These are phyloP conservation scores for Catunica adiposa DNA, from an alignment of 2,329 filamentous ascomycete species.

Conservation along the genomic window DNA sequence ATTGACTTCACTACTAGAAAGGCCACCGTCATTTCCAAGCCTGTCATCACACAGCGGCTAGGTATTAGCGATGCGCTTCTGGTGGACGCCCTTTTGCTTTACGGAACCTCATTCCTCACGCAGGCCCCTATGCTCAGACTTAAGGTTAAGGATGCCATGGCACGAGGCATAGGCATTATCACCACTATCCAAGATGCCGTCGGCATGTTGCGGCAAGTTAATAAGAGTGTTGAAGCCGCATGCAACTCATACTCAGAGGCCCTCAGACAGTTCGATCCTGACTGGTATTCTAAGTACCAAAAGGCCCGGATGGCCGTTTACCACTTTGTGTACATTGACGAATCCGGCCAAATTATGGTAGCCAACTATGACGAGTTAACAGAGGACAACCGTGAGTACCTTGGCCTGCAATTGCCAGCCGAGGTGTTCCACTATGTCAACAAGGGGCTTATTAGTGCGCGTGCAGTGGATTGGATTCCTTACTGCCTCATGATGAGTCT, in stretches of 20 bases:
- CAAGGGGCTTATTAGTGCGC: constrained; percentile 60
- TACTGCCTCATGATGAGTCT: constrained; percentile 61
- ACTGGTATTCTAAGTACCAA: constrained; percentile 74
- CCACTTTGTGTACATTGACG: constrained; percentile 69
- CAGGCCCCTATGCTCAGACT: constrained; percentile 64
- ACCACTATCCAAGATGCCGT: constrained; percentile 48
- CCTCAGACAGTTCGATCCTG: constrained; percentile 48
- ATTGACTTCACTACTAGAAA: constrained; percentile 53
- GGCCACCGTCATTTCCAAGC: constrained; percentile 48
- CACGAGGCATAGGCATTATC: background rate
- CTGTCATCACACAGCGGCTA: constrained; percentile 48
- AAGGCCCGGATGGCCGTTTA: constrained; percentile 72
- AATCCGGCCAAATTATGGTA: constrained; percentile 60
- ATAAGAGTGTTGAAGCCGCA: constrained; percentile 54
- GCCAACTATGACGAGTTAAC: constrained; percentile 59
- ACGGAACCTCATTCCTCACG: constrained; percentile 64
- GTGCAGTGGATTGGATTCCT: constrained; percentile 67
- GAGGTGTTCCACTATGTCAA: constrained; percentile 87
- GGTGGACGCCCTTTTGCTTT: constrained; percentile 66
- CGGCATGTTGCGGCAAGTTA: constrained; percentile 53
- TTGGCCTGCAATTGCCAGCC: constrained; percentile 75
- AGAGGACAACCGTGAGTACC: constrained; percentile 71
- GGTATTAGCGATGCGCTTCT: constrained; percentile 55
- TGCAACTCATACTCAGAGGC: constrained; percentile 71
- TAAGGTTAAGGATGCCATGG: constrained; percentile 29